Evolutionary conservation across 306 rosid species (phyloP), one percentile per base, ranked within the genome.

Genomic region (Pyrus bretschneideri): DNA sequence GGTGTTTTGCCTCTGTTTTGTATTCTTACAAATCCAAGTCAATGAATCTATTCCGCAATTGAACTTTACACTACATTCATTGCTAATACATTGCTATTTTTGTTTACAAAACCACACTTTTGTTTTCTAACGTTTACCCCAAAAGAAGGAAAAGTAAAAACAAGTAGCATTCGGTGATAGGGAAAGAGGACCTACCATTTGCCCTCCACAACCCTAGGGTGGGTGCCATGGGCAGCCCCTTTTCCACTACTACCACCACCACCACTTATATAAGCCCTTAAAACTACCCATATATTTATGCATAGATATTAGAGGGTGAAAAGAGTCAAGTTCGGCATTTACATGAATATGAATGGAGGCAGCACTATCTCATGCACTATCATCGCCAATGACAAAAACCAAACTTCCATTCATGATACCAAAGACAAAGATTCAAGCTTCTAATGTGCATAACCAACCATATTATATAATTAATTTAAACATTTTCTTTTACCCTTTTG

Each of bases 31-130:
- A 35, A 35, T 35, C 40, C 40, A 35, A 6, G 40, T 35, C 40
- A 35, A 6, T 35, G 40, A 35, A 35, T 35, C 40, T 35, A 35
- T 35, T 21, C 55, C 15, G 69, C 44, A 69, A 69, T 80, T 73
- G 82, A 81, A 77, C 49, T 67, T 42, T 51, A 69, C 76, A 68
- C 71, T 19, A 42, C 79, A 64, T 4, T 70, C 70, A 62, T 57
- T 44, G 27, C 67, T 59, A 72, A 40, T 70, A 71, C 46, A 63
- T 49, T 73, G 74, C 54, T 14, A 22, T 45, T 52, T 30, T 44
- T 35, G 25, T 15, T 66, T 27, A 68, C 49, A 77, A 46, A 40
- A 2, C 21, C 31, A 21, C 71, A 55, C 54, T 21, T 54, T 59
- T 71, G 18, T 46, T 67, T n/a, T 29, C 21, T 64, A 65, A 62